These are phyloP conservation scores for Blastobotrys terrestris DNA, from an alignment of 805 yeast genomes.

Conservation along the genomic window DNA sequence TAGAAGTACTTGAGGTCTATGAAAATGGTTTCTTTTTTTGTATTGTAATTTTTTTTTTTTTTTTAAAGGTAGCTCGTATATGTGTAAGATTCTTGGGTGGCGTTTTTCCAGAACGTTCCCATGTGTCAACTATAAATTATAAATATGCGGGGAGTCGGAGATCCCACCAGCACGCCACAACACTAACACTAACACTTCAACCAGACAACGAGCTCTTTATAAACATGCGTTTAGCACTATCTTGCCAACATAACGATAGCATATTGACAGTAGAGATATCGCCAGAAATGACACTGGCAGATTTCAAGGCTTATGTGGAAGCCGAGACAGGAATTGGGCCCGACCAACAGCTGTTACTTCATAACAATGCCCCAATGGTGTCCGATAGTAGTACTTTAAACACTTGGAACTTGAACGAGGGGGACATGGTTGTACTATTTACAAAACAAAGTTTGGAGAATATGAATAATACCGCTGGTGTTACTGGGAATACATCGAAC, in stretches of 20 bases:
- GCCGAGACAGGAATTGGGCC: slow-evolving; percentile 56
- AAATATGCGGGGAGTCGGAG: not conserved
- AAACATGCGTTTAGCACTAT: slow-evolving; percentile 47
- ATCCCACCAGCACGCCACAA: not conserved
- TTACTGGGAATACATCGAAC: not conserved
- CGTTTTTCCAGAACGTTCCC: not conserved
- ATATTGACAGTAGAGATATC: slow-evolving; percentile 57
- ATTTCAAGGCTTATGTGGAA: slow-evolving; percentile 66
- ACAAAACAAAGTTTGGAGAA: not conserved
- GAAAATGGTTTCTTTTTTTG: too few relatives aligned
- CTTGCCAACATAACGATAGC: slow-evolving; percentile 44
- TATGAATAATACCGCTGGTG: slow-evolving; percentile 2
- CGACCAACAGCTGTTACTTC: slow-evolving; percentile 42
- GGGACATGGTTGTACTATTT: slow-evolving; percentile 47
- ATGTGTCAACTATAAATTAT: too few relatives aligned
- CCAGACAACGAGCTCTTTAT: not conserved
- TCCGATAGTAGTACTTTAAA: slow-evolving; percentile 36
- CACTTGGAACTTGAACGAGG: slow-evolving; percentile 45
- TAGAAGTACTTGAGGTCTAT: too few relatives aligned
- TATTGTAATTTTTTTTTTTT: too few relatives aligned
- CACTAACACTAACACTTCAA: not conserved
- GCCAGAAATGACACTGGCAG: slow-evolving; percentile 54
- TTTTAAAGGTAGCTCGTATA: too few relatives aligned
- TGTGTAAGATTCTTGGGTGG: too few relatives aligned
- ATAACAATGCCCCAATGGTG: slow-evolving; percentile 40